Base-by-base conservation (phyloP, 2,329 filamentous ascomycete species). In the Scedosporium apiospermum region DNA sequence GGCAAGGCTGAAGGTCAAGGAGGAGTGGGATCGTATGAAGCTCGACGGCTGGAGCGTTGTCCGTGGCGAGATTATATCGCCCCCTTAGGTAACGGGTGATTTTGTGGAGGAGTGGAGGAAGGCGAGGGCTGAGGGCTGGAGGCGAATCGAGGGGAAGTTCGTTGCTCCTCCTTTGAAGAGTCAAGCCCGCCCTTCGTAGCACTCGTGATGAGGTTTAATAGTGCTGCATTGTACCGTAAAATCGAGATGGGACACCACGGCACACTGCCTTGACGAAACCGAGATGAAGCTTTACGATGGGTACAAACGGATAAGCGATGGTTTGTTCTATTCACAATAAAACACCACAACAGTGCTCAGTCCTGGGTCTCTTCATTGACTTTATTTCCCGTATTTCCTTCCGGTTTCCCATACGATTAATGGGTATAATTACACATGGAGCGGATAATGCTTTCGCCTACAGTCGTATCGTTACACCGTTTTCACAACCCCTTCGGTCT, bases 1-100 rank as follows among this genome's bases (percentile, higher is more conserved):
- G 60, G 90, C 96, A 0, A 79, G 89, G 57, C 80, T 86, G 59
- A 90, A 87, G 72, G 81, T 96, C 5, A 81, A 79, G 61, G 80
- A 88, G 62, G 81, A 85, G 65, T 96, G 91, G 90, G 83, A 81
- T 65, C 74, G 75, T 38, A 78, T 95, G 79, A 81, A 84, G 72
- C 74, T 76, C 49, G 75, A 82, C 23, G 91, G 91, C 0, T 96
- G 90, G 89, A 78, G 67, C 42, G 70, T 90, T 23, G 74, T 79
- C 16, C 75, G 82, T 49, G 84, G 79, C 1, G 69, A 75, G 58
- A 71, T 83, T 53, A 67, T 76, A n/a, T 66, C 76, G 1, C 79
- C 80, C 1, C 69, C 64, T 1, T 68, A 68, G 23, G 66, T 26
- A 26, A 51, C 26, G 59, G 44, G 21, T 46, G 59, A 44, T 41